These are phyloP conservation scores for Cenococcum geophilum DNA, from an alignment of 495 filamentous ascomycete genomes.

Conservation along the genomic window DNA sequence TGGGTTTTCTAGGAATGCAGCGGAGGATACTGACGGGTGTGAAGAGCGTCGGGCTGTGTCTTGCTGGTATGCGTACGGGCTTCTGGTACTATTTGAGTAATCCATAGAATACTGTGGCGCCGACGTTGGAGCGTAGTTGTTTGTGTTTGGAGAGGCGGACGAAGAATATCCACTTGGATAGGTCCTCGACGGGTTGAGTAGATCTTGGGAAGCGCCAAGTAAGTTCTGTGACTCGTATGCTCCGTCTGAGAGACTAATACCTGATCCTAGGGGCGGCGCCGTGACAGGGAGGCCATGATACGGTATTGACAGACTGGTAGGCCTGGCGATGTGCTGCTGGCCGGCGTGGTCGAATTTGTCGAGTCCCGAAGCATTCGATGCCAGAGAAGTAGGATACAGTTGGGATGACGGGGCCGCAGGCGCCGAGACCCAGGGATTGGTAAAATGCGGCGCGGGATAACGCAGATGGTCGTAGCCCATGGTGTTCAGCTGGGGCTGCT, in stretches of 20 bases:
- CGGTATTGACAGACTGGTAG: slow-evolving; percentile 64
- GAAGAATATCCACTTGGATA: slow-evolving; percentile 33
- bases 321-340: slow-evolving; percentile 51
- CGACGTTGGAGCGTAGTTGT: slow-evolving; percentile 62
- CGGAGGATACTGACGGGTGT: slow-evolving; percentile 75
- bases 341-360: slow-evolving; percentile 42
- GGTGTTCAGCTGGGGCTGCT: slow-evolving; percentile 65
- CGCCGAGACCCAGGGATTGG: slow-evolving; percentile 76
- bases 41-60: slow-evolving; percentile 73
- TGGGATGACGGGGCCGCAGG: slow-evolving; percentile 53
- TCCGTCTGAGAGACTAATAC: slow-evolving; percentile 61
- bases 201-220: slow-evolving; percentile 69
- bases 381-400: slow-evolving; percentile 53
- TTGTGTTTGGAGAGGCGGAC: slow-evolving; percentile 52
- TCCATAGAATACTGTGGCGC: slow-evolving; percentile 59
- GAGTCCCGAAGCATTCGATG: slow-evolving; percentile 44
- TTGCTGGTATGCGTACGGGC: slow-evolving; percentile 51
- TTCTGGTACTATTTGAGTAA: slow-evolving; percentile 53
- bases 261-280: slow-evolving; percentile 61
- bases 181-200: slow-evolving; percentile 47
- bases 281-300: slow-evolving; percentile 67
- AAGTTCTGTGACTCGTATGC: slow-evolving; percentile 61
- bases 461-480: slow-evolving; percentile 77
- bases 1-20: slow-evolving; percentile 43
- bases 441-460: slow-evolving; percentile 77